Percentiles rank a stretch among this genome's conserved stretches.
These are phyloP conservation scores for Rutstroemia sp. DNA, from an alignment of 2,329 filamentous ascomycete species.

Conservation along the genomic window DNA sequence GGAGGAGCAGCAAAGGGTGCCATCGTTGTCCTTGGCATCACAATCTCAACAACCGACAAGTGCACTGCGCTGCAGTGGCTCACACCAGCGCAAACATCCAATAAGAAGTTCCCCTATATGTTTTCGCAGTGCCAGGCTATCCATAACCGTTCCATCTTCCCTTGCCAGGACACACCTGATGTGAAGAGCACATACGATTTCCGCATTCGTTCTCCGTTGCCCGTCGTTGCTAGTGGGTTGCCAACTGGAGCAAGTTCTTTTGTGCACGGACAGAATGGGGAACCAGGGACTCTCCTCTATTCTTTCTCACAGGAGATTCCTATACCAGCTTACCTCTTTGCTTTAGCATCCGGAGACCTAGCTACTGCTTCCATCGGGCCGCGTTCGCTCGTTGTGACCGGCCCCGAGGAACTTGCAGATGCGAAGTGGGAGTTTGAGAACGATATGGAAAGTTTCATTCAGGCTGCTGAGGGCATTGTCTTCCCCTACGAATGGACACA, in stretches of 20 bases:
- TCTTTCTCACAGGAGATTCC: constrained; percentile 85
- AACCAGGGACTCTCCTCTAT: constrained; percentile 54
- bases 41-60: constrained; percentile 72
- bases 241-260: constrained; percentile 45
- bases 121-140: constrained; percentile 98
- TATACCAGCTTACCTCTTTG: constrained; percentile 91
- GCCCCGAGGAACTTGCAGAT: constrained; percentile 75
- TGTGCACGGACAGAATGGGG: constrained; percentile 44
- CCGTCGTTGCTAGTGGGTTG: constrained; percentile 87
- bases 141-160: constrained; percentile 87
- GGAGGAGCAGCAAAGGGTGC: constrained; percentile 46
- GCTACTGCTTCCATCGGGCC: constrained; percentile 80
- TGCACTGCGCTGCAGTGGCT: constrained; percentile 96
- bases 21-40: constrained; percentile 52
- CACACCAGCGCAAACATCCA: constrained; percentile 85
- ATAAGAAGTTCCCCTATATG: constrained; percentile 95
- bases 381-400: constrained; percentile 75
- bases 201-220: constrained; percentile 76
- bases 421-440: constrained; percentile 88
- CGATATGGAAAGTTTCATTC: constrained; percentile 88
- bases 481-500: constrained; percentile 91
- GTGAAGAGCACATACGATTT: constrained; percentile 95
- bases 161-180: constrained; percentile 95
- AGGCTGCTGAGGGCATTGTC: constrained; percentile 72
- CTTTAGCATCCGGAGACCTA: constrained; percentile 81